Conservation (phyloP, 2,329 filamentous ascomycete species). For the Zymoseptoria crescenta region DNA sequence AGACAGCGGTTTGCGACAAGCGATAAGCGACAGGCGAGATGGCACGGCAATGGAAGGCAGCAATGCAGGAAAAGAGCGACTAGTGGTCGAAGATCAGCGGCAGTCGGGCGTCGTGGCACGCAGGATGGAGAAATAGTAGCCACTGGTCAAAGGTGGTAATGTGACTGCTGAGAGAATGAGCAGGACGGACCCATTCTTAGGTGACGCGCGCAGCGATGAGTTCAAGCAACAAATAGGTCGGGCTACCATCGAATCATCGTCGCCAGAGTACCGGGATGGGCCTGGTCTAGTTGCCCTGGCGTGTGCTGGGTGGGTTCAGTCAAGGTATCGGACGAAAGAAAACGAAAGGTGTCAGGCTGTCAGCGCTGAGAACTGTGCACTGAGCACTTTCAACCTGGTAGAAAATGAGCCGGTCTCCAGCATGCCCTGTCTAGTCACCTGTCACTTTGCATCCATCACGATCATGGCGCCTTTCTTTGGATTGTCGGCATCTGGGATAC, state of each 20-base stretch:
- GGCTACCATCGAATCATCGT: slow-evolving; percentile 20
- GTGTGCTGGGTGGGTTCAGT: neutral
- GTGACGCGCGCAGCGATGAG: slow-evolving; percentile 18
- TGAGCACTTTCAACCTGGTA: slow-evolving; percentile 5
- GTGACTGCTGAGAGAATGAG: slow-evolving; percentile 17
- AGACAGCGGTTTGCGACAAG: neutral
- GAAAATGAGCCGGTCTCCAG: slow-evolving; percentile 8
- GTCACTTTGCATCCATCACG: neutral
- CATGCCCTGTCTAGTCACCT: neutral
- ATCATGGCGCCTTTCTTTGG: neutral
- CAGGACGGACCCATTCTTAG: slow-evolving; percentile 16
- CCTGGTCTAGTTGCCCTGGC: neutral
- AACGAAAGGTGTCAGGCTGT: neutral
- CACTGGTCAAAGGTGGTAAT: slow-evolving; percentile 9
- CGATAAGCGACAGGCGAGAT: neutral
- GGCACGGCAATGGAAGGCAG: neutral
- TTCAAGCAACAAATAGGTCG: slow-evolving; percentile 20
- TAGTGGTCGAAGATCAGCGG: slow-evolving; percentile 17
- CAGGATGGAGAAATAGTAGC: neutral
- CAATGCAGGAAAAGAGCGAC: slow-evolving; percentile 10
- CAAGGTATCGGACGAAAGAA: neutral
- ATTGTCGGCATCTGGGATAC: neutral
- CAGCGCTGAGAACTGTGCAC: neutral
- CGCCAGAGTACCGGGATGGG: neutral
- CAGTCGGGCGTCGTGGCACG: neutral